phyloP scores from a whole-genome alignment of 2,329 filamentous ascomycete species.

The Harringtonia lauricola region DNA sequence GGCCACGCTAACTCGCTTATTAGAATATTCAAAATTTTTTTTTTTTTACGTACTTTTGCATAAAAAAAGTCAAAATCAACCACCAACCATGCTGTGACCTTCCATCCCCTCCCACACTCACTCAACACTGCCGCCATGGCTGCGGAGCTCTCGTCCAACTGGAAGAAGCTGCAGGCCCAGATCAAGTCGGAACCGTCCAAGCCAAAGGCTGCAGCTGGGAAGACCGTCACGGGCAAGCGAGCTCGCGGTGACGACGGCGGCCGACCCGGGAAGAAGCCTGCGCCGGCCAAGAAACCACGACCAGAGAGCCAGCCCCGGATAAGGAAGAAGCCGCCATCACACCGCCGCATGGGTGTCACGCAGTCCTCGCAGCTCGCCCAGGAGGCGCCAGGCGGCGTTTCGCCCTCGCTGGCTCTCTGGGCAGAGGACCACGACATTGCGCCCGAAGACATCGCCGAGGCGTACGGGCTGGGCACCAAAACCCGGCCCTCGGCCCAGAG shows the following conservation, averaged over 20 bases:
- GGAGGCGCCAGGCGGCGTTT: slow-evolving; percentile 16
- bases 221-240: slow-evolving; percentile 18
- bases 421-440: slow-evolving; percentile 51
- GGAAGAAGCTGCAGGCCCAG: slow-evolving; percentile 65
- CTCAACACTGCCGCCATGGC: slow-evolving; percentile 22
- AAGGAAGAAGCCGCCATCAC: slow-evolving; percentile 10
- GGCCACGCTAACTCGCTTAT: too few species aligned
- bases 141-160: slow-evolving; percentile 53
- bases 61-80: too few species aligned
- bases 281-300: too few species aligned
- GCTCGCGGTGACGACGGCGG: slow-evolving; percentile 27
- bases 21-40: too few species aligned
- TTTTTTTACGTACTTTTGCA: too few species aligned
- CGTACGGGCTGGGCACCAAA: slow-evolving; percentile 42
- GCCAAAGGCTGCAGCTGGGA: slow-evolving; percentile 16
- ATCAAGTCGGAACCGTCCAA: slow-evolving; percentile 35
- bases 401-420: slow-evolving; percentile 48
- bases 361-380: slow-evolving; percentile 35
- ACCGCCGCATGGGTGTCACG: slow-evolving; percentile 40
- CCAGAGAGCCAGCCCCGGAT: too few species aligned
- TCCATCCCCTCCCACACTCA: neutral
- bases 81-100: neutral
- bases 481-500: neutral
- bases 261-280: slow-evolving; percentile 15
- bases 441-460: slow-evolving; percentile 46